Percentiles rank a stretch among this genome's conserved stretches.
Conservation (phyloP, 768 basidiomycete species). For the Agaricus sinodeliciosus region DNA sequence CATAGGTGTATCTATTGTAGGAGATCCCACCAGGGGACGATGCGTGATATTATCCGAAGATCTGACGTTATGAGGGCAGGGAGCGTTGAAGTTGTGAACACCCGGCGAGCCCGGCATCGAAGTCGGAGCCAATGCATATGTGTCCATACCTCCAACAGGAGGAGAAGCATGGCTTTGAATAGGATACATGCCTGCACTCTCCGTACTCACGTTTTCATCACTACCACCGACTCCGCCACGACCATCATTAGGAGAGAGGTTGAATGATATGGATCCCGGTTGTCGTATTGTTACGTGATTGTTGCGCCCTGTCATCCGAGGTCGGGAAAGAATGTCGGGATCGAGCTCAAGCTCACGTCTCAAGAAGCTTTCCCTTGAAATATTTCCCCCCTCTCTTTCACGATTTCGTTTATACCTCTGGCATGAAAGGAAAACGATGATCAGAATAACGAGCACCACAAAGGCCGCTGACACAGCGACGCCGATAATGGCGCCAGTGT, state of each 20-base stretch:
- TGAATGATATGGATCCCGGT: background rate
- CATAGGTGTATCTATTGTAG: background rate
- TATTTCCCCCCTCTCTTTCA: background rate
- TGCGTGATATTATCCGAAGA: conserved; percentile 9
- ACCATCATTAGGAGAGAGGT: conserved; percentile 5
- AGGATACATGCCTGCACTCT: conserved; percentile 15
- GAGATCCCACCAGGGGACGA: background rate
- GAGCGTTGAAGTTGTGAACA: conserved; percentile 8
- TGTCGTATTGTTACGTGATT: background rate
- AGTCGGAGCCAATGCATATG: background rate
- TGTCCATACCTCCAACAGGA: background rate
- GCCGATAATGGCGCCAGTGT: conserved; percentile 33
- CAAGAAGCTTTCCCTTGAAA: conserved; percentile 18
- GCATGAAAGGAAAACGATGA: conserved; percentile 27
- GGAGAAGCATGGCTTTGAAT: background rate
- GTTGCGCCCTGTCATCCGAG: conserved; percentile 21
- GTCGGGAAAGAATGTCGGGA: background rate
- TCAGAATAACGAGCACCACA: conserved; percentile 21
- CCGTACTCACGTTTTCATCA: conserved; percentile 17
- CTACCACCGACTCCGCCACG: conserved; percentile 11
- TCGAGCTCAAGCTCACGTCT: conserved; percentile 6
- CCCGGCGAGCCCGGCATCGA: background rate
- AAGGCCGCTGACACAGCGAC: conserved; percentile 25
- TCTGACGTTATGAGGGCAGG: conserved; percentile 12
- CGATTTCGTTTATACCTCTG: conserved; percentile 18